These are phyloP conservation scores for Botryotinia convoluta DNA, from an alignment of 2,329 filamentous ascomycete species.

Conservation along the genomic window DNA sequence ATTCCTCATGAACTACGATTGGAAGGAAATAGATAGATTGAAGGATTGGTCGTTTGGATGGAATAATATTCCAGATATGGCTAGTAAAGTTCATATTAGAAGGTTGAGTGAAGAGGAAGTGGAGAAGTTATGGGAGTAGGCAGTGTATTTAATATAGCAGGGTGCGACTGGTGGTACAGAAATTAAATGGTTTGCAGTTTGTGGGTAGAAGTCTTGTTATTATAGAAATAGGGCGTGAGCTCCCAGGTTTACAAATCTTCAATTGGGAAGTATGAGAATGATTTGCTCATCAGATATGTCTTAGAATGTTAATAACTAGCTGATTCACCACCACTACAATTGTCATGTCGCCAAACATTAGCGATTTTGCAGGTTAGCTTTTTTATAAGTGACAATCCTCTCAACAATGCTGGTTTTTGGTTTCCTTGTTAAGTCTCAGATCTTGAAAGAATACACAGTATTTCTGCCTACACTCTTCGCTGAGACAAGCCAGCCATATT, in stretches of 20 bases:
- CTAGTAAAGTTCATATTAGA: conserved; percentile 4
- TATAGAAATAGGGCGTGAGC: neutral
- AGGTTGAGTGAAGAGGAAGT: neutral
- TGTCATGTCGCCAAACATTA: neutral
- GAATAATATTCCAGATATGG: conserved; percentile 17
- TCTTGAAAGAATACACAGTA: neutral
- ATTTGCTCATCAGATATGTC: neutral
- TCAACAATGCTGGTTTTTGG: neutral
- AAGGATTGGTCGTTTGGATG: conserved; percentile 18
- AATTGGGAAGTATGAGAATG: neutral
- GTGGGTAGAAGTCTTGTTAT: neutral
- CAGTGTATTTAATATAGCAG: neutral
- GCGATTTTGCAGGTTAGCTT: neutral
- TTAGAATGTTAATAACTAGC: neutral
- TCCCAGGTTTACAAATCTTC: no score
- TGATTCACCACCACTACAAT: neutral
- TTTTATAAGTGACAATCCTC: neutral
- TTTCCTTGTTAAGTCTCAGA: neutral
- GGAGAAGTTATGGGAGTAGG: conserved; percentile 1
- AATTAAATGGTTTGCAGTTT: neutral
- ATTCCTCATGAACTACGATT: conserved; percentile 17
- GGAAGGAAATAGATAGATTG: conserved; percentile 12
- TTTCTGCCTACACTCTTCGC: neutral
- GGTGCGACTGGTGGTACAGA: neutral
- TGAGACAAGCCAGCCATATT: neutral